Percentiles rank a stretch among this genome's conserved stretches.
Evolutionary conservation across 1,284 basidiomycete species (phyloP).

Genomic region (Leccinum angustisporum): DNA sequence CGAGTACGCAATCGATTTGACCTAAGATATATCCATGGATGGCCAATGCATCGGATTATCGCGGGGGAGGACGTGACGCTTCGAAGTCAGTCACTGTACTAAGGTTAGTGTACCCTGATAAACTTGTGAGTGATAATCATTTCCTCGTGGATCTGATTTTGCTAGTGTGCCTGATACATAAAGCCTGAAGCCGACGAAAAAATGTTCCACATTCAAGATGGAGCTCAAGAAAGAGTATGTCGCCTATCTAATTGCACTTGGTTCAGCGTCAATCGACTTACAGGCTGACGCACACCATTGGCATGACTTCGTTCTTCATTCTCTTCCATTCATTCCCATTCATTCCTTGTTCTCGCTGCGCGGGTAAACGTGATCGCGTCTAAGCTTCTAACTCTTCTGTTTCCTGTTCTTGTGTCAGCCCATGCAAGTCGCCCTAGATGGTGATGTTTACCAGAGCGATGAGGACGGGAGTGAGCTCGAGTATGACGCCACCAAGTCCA

Average conservation of each 20-base stretch:
- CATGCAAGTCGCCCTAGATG: slow-evolving; percentile 38
- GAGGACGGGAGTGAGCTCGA: too few species aligned
- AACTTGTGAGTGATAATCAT: neutral
- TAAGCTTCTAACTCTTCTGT: slow-evolving; percentile 19
- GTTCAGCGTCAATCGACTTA: neutral
- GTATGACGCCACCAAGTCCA: neutral
- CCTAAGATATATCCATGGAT: slow-evolving; percentile 60
- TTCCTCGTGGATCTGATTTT: neutral
- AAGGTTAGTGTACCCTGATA: slow-evolving; percentile 18
- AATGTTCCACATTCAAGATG: too few species aligned
- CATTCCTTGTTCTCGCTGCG: slow-evolving; percentile 21
- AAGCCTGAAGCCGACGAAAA: neutral
- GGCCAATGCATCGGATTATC: slow-evolving; percentile 68
- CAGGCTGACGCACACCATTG: slow-evolving; percentile 62
- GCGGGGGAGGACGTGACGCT: slow-evolving; percentile 53
- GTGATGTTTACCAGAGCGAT: slow-evolving; percentile 32
- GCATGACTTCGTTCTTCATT: neutral
- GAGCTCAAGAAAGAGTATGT: slow-evolving; percentile 58
- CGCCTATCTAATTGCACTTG: neutral
- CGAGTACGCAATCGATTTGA: slow-evolving; percentile 84
- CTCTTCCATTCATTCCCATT: neutral
- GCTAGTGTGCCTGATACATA: neutral
- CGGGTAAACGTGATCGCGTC: slow-evolving; percentile 14
- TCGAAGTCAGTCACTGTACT: slow-evolving; percentile 57
- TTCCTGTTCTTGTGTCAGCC: slow-evolving; percentile 29